These are phyloP conservation scores for Perilla frutescens DNA, from an alignment of 257 asterid genomes.

Conservation along the genomic window DNA sequence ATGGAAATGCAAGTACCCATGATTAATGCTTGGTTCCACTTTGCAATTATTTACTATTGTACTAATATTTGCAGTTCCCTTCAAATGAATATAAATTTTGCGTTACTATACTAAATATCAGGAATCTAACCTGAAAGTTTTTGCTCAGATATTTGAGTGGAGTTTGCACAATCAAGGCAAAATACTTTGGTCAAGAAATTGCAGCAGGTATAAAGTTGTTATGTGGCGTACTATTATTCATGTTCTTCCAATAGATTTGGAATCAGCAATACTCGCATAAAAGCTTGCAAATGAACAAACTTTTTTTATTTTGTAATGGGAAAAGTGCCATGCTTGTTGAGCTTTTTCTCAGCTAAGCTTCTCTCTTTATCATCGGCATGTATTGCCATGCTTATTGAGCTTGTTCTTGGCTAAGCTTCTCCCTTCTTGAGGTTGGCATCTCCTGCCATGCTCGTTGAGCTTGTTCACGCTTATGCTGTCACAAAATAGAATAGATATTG, in stretches of 20 bases:
- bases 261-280: too few species aligned
- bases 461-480: background rate
- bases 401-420: background rate
- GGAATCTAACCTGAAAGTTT: conserved; percentile 43
- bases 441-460: conserved; percentile 19
- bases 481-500: background rate
- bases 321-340: background rate
- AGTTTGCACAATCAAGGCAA: conserved; percentile 98
- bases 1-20: conserved; percentile 79
- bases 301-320: background rate
- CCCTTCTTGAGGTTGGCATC: background rate
- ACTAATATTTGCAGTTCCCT: conserved; percentile 11
- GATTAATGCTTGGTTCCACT: conserved; percentile 32
- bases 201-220: conserved; percentile 67
- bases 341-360: background rate
- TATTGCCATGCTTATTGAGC: conserved; percentile 3
- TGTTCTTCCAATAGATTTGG: too few species aligned
- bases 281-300: background rate
- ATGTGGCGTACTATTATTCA: background rate
- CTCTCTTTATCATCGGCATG: background rate
- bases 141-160: conserved; percentile 88
- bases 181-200: conserved; percentile 84
- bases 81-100: background rate
- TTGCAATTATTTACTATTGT: conserved; percentile 12
- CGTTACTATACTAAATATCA: conserved; percentile 8